phyloP scores from a whole-genome alignment of 371 early-diverging fungal genomes.

The Dinochytrium kinnereticum region DNA sequence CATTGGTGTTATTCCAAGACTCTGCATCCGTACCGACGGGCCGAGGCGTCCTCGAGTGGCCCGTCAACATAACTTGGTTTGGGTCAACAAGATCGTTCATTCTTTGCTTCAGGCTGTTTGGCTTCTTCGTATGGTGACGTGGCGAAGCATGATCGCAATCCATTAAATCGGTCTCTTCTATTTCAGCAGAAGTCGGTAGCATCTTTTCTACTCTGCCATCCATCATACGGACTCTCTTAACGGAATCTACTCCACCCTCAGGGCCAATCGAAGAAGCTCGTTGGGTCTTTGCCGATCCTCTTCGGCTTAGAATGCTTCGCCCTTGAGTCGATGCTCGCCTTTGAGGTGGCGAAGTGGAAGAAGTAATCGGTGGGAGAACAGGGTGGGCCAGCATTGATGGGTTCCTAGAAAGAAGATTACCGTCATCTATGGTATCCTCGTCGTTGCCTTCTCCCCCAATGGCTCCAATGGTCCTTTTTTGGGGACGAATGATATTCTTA shows the following conservation, averaged over 20 bases:
- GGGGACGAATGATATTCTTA: constrained; percentile 23
- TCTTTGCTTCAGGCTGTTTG: neutral
- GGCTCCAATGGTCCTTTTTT: neutral
- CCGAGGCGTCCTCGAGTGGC: neutral
- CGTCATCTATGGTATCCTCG: too few relatives aligned
- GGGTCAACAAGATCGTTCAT: neutral
- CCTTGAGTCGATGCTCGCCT: neutral
- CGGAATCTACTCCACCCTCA: neutral
- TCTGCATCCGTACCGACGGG: neutral
- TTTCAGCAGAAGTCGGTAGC: neutral
- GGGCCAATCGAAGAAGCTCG: neutral
- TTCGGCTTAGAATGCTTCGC: neutral
- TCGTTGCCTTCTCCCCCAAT: neutral
- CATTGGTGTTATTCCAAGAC: neutral
- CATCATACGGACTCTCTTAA: neutral
- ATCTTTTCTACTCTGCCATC: neutral
- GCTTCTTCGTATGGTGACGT: neutral
- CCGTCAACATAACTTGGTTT: neutral
- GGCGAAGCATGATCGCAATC: neutral
- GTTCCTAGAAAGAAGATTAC: neutral
- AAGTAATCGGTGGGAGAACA: constrained; percentile 24
- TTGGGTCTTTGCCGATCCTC: neutral
- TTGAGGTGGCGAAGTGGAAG: neutral
- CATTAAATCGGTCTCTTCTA: too few relatives aligned
- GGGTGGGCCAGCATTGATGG: neutral